A percentile compares a stretch with the other conserved stretches of the same genome.
Evolutionary conservation across 169 alveolate species (phyloP).

Genomic region (Theileria annulata): DNA sequence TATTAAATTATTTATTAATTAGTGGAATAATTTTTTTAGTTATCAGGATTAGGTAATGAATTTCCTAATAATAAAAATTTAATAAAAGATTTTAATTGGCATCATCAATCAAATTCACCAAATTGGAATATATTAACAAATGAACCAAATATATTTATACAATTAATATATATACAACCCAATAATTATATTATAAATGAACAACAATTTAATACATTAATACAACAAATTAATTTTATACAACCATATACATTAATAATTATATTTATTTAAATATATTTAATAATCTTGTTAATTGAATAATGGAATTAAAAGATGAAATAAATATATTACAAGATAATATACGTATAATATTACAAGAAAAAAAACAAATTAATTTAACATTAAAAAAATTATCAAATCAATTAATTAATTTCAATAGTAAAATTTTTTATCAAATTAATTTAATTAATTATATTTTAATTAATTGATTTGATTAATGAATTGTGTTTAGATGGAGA

Average conservation of each 20-base stretch:
- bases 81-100: conserved; percentile 59
- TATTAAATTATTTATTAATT: too few species aligned
- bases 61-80: background rate
- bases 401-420: conserved; percentile 38
- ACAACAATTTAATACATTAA: too few species aligned
- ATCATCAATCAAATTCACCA: conserved; percentile 31
- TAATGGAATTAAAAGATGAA: background rate
- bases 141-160: background rate
- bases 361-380: conserved; percentile 25
- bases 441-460: background rate
- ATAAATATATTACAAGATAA: conserved; percentile 21
- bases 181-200: too few species aligned
- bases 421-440: background rate
- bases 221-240: too few species aligned
- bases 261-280: too few species aligned
- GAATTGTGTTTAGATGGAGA: conserved; percentile 35
- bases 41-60: conserved; percentile 24
- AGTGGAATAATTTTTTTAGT: too few species aligned
- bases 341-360: conserved; percentile 40
- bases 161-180: too few species aligned
- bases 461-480: too few species aligned
- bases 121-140: conserved; percentile 19
- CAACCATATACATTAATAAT: too few species aligned
- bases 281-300: too few species aligned
- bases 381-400: conserved; percentile 24